Percentiles rank a stretch among this genome's conserved stretches.
Evolutionary conservation across 371 early-diverging fungal species (phyloP).

Genomic region (Saksenaea vasiformis): DNA sequence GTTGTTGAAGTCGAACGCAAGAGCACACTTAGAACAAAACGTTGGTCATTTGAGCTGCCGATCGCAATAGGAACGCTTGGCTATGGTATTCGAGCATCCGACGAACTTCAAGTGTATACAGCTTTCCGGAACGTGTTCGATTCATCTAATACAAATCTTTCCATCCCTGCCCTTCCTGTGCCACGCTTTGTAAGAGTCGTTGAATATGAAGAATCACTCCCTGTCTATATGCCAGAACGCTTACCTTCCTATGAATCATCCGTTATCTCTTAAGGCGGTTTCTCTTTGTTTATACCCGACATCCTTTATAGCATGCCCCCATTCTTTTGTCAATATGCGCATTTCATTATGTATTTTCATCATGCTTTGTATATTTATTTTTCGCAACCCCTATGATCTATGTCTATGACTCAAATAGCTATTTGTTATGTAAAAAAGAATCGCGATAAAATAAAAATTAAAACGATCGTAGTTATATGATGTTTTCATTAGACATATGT

Average conservation of each 20-base stretch:
- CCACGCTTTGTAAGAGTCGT: constrained; percentile 32
- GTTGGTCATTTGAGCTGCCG: constrained; percentile 21
- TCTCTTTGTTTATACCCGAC: background rate
- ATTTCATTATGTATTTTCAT: background rate
- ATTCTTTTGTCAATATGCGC: background rate
- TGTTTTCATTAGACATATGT: too few relatives aligned
- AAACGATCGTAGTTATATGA: too few relatives aligned
- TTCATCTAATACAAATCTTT: background rate
- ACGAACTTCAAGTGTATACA: constrained; percentile 20
- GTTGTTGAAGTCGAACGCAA: constrained; percentile 25
- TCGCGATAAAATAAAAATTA: background rate
- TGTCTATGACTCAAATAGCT: background rate
- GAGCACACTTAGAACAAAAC: constrained; percentile 17
- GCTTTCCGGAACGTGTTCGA: constrained; percentile 4
- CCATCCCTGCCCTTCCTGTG: background rate
- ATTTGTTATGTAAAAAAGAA: background rate
- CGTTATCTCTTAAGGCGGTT: background rate
- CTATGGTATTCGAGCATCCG: constrained; percentile 34
- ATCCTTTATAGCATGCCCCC: background rate
- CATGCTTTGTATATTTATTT: background rate
- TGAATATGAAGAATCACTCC: constrained; percentile 37
- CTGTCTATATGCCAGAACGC: constrained; percentile 26
- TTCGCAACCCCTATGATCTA: background rate
- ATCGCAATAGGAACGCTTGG: constrained; percentile 42
- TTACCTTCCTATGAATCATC: constrained; percentile 9